A percentile compares a stretch with the other conserved stretches of the same genome.
These are phyloP conservation scores for Sporothrix schenckii DNA, from an alignment of 2,329 filamentous ascomycete species.

Conservation along the genomic window DNA sequence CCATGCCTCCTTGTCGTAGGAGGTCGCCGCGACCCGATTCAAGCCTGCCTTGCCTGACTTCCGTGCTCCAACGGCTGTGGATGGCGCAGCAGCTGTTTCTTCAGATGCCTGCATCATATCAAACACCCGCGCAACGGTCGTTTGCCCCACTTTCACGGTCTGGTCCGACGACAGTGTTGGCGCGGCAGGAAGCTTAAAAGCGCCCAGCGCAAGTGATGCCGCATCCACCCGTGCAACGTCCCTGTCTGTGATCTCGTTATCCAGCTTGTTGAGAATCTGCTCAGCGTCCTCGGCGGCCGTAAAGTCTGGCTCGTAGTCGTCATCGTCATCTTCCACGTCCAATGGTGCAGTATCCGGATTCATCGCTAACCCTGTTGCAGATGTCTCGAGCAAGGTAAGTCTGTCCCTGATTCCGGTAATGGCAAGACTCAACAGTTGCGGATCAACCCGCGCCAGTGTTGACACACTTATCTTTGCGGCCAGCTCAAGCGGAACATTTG, in stretches of 20 bases:
- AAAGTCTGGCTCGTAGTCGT: slow-evolving; percentile 91
- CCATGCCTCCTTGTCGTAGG: slow-evolving; percentile 87
- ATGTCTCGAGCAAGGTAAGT: slow-evolving; percentile 50
- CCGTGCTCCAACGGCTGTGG: background rate
- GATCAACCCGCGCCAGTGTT: slow-evolving; percentile 72
- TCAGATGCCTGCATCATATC: slow-evolving; percentile 74
- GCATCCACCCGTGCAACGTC: slow-evolving; percentile 48
- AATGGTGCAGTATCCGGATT: slow-evolving; percentile 63
- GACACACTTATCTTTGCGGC: slow-evolving; percentile 81
- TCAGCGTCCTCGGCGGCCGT: slow-evolving; percentile 75
- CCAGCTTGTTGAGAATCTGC: slow-evolving; percentile 76
- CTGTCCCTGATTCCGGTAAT: slow-evolving; percentile 64
- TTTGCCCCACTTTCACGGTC: slow-evolving; percentile 72
- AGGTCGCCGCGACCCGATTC: slow-evolving; percentile 79
- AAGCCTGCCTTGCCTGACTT: slow-evolving; percentile 68
- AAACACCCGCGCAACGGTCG: slow-evolving; percentile 76
- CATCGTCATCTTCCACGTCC: slow-evolving; percentile 67
- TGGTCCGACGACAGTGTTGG: slow-evolving; percentile 72
- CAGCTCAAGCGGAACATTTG: slow-evolving; percentile 72
- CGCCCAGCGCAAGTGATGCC: slow-evolving; percentile 66
- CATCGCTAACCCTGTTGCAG: slow-evolving; percentile 47
- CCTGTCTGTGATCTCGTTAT: slow-evolving; percentile 65
- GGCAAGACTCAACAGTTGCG: slow-evolving; percentile 69
- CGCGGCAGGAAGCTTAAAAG: slow-evolving; percentile 79
- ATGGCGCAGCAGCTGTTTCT: slow-evolving; percentile 55